These are phyloP conservation scores for Fusarium sp. DNA, from an alignment of 2,329 filamentous ascomycete genomes.

Conservation along the genomic window DNA sequence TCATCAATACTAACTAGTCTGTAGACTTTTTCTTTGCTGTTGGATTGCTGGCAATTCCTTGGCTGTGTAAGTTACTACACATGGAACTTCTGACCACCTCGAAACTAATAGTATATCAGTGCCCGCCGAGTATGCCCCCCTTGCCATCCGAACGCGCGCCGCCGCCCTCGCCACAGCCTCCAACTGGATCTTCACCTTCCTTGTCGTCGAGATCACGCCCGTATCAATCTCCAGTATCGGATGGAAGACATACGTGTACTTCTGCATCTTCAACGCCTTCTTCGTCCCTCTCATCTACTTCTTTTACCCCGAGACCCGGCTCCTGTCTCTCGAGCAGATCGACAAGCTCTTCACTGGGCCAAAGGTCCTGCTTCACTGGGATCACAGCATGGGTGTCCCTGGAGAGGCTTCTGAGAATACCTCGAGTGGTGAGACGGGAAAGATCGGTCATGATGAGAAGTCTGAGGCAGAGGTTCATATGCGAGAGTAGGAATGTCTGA, in stretches of 20 bases:
- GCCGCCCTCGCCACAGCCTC: conserved; percentile 56
- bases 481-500: conserved; percentile 3
- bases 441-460: conserved; percentile 42
- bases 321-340: conserved; percentile 64
- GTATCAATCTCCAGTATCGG: conserved; percentile 55
- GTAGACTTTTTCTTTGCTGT: conserved; percentile 58
- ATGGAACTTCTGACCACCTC: rapidly evolving
- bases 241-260: conserved; percentile 56
- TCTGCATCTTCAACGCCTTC: conserved; percentile 54
- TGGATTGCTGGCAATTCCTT: conserved; percentile 57
- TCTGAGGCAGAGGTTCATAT: conserved; percentile 21
- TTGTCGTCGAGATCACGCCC: conserved; percentile 57
- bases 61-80: conserved; percentile 47
- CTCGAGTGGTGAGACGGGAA: conserved; percentile 31
- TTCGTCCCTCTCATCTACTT: conserved; percentile 62
- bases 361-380: conserved; percentile 52
- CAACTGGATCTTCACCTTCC: conserved; percentile 56
- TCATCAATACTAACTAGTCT: not conserved
- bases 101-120: conserved; percentile 41
- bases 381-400: conserved; percentile 50
- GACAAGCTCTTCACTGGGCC: conserved; percentile 56
- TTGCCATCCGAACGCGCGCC: conserved; percentile 56
- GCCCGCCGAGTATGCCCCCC: conserved; percentile 59
- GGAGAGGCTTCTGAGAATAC: conserved; percentile 45
- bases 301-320: conserved; percentile 64